phyloP scores from a whole-genome alignment of 306 rosid genomes.

The Arachis stenosperma region DNA sequence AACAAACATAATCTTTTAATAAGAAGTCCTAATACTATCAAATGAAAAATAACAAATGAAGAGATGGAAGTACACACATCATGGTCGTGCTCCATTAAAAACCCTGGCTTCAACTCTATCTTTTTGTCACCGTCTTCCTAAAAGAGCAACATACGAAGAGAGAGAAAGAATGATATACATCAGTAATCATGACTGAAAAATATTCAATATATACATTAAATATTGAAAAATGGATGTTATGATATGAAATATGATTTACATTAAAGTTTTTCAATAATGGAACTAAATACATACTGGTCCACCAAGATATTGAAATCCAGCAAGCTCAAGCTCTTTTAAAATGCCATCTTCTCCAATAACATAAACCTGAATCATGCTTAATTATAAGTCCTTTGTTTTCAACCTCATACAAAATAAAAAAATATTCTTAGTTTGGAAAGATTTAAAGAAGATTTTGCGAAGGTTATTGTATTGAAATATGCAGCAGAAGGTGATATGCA shows the following conservation, averaged over 20 bases:
- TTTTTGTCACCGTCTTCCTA: constrained; percentile 93
- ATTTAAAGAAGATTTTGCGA: not conserved
- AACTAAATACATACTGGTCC: constrained; percentile 75
- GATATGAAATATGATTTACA: constrained; percentile 20
- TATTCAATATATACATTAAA: not conserved
- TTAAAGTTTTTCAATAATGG: constrained; percentile 2
- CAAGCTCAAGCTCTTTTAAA: constrained; percentile 97
- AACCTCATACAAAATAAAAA: not conserved
- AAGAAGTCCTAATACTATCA: constrained; percentile 5
- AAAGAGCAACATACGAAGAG: constrained; percentile 16
- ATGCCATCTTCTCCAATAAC: constrained; percentile 99
- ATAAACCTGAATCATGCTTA: constrained; percentile 66
- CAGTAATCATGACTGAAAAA: constrained; percentile 4
- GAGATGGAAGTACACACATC: constrained; percentile 56
- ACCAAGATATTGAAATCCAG: constrained; percentile 93
- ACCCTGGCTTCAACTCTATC: constrained; percentile 96
- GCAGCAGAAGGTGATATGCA: not conserved
- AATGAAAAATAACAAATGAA: constrained; percentile 14
- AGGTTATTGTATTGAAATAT: constrained; percentile 2
- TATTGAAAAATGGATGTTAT: not conserved
- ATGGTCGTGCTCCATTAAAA: constrained; percentile 88
- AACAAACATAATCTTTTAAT: constrained; percentile 33
- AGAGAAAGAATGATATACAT: constrained; percentile 8
- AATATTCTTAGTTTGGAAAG: no score
- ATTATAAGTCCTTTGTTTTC: constrained; percentile 42